Base-by-base conservation (phyloP, 768 basidiomycete genomes). In the Flagelloscypha sp. region DNA sequence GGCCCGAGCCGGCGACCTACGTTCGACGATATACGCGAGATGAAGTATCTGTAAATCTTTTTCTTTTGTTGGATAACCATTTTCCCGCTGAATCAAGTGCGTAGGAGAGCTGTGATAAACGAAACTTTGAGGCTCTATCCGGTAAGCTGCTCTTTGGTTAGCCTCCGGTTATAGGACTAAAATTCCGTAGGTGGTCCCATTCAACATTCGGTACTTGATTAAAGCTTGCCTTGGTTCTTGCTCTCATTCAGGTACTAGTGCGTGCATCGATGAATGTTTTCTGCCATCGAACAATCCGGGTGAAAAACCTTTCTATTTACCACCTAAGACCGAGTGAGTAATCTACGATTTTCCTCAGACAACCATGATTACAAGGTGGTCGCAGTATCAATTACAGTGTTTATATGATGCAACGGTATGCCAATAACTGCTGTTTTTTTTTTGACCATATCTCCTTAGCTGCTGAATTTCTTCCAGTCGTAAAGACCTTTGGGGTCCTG, bases 401-500 rank as follows among this genome's bases (percentile, higher is more conserved):
- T 4, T 59, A 65, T 38, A 52, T 71, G 21, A 78, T 79, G 76
- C 80, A 83, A 23, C 63, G 78, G 24, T n/a, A n/a, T n/a, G n/a
- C n/a, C n/a, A n/a, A n/a, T n/a, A n/a, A n/a, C n/a, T n/a, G n/a
- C n/a, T n/a, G n/a, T n/a, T n/a, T n/a, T n/a, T n/a, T n/a, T n/a
- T n/a, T n/a, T n/a, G n/a, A n/a, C n/a, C n/a, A n/a, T n/a, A n/a
- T n/a, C n/a, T n/a, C n/a, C n/a, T n/a, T n/a, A n/a, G n/a, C n/a
- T n/a, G n/a, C n/a, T n/a, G n/a, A n/a, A n/a, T n/a, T n/a, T n/a
- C n/a, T n/a, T n/a, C n/a, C n/a, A n/a, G n/a, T 6, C 62, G 76
- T 20, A 63, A 54, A 33, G 74, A 79, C 43, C 62, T 77, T 2
- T 82, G 79, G 79, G 79, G 79, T 0, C 75, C 76, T 1, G 77